Percentiles rank a stretch among this genome's conserved stretches.
These are phyloP conservation scores for Aspergillus nomiae DNA, from an alignment of 2,329 filamentous ascomycete species.

Conservation along the genomic window DNA sequence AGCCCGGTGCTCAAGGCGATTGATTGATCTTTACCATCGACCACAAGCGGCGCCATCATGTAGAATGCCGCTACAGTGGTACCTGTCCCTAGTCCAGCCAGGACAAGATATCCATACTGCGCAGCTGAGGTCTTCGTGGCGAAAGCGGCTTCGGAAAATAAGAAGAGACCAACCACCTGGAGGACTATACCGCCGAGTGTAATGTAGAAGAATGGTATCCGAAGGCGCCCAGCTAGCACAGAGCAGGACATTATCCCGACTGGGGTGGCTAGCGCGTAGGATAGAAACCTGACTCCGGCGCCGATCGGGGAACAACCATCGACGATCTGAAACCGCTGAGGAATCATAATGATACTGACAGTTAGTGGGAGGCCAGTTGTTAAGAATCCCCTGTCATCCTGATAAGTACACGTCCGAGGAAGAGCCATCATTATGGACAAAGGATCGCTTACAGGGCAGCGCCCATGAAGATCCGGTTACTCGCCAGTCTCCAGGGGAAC, in stretches of 20 bases:
- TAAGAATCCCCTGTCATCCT: conserved; percentile 15
- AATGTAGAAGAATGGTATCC: conserved; percentile 19
- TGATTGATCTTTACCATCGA: conserved; percentile 16
- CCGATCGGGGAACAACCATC: conserved; percentile 19
- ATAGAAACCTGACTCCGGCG: conserved; percentile 23
- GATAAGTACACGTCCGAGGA: neutral
- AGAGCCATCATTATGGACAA: neutral
- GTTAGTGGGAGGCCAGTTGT: conserved; percentile 22
- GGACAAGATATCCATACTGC: conserved; percentile 21
- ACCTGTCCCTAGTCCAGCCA: conserved; percentile 19
- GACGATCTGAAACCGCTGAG: conserved; percentile 27
- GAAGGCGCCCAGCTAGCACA: conserved; percentile 12
- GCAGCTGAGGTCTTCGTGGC: conserved; percentile 22
- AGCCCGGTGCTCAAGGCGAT: conserved; percentile 41
- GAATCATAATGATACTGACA: conserved; percentile 22
- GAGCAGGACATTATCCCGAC: conserved; percentile 19
- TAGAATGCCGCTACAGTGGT: conserved; percentile 17
- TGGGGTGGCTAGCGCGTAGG: conserved; percentile 19
- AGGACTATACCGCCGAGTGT: conserved; percentile 14
- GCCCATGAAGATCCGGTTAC: conserved; percentile 16
- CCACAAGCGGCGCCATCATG: conserved; percentile 17
- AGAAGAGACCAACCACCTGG: conserved; percentile 19
- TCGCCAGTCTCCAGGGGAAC: conserved; percentile 18
- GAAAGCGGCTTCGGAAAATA: conserved; percentile 14
- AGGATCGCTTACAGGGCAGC: neutral